Percentiles rank a stretch among this genome's conserved stretches.
Conservation (phyloP, 495 filamentous ascomycete species). For the Cercophora samala region DNA sequence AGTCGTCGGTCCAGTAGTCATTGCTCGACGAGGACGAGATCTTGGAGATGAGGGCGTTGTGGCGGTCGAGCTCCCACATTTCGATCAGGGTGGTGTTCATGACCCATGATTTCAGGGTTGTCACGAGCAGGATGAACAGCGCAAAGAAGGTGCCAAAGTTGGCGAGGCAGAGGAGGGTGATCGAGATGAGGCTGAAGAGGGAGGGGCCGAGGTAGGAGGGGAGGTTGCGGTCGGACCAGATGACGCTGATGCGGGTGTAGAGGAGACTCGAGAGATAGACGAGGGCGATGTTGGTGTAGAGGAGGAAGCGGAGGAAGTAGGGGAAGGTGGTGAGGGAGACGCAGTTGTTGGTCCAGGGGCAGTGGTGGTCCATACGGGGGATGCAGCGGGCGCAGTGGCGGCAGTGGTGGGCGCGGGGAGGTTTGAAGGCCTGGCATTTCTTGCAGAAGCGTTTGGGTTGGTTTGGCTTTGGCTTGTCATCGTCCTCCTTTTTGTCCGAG, state of each 20-base stretch:
- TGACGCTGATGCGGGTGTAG: slow-evolving; percentile 53
- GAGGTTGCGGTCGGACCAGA: slow-evolving; percentile 66
- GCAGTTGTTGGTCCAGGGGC: slow-evolving; percentile 93
- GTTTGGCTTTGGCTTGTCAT: slow-evolving; percentile 8
- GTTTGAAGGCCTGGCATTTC: slow-evolving; percentile 79
- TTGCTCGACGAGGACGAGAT: slow-evolving; percentile 46
- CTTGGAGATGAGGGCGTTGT: slow-evolving; percentile 69
- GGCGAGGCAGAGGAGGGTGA: slow-evolving; percentile 61
- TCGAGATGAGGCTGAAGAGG: slow-evolving; percentile 55
- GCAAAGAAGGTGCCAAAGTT: slow-evolving; percentile 63
- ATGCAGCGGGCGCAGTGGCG: slow-evolving; percentile 84
- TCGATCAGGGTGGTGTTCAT: slow-evolving; percentile 78
- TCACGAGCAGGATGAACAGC: slow-evolving; percentile 60
- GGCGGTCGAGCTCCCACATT: slow-evolving; percentile 86
- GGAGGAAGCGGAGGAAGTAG: slow-evolving; percentile 83
- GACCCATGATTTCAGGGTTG: slow-evolving; percentile 39
- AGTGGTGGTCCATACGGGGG: slow-evolving; percentile 98
- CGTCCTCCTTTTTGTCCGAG: slow-evolving; percentile 10
- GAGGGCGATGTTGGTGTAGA: slow-evolving; percentile 71
- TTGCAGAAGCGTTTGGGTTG: slow-evolving; percentile 63
- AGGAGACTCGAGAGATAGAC: slow-evolving; percentile 56
- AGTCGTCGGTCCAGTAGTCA: slow-evolving; percentile 49
- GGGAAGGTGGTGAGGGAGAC: slow-evolving; percentile 88
- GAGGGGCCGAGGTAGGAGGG: slow-evolving; percentile 82
- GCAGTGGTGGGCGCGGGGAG: slow-evolving; percentile 89